phyloP scores from a whole-genome alignment of 192 early-diverging fungal species.

The Backusella sp. region DNA sequence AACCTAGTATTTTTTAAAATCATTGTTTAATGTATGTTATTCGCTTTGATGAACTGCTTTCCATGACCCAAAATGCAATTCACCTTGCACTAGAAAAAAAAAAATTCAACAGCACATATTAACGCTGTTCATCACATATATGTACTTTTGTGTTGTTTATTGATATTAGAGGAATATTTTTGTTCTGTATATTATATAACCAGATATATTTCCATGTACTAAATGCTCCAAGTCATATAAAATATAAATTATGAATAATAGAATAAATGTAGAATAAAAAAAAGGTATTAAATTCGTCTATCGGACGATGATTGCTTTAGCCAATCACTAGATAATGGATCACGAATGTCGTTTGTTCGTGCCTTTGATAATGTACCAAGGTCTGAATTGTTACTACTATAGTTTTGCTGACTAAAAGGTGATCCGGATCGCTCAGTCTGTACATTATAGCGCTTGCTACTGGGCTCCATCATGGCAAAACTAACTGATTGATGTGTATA shows the following conservation, averaged over 20 bases:
- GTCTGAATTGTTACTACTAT: background rate
- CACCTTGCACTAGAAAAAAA: too few species aligned
- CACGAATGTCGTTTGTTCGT: background rate
- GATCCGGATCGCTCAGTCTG: background rate
- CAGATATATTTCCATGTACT: too few species aligned
- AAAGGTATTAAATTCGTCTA: slow-evolving; percentile 4
- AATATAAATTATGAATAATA: background rate
- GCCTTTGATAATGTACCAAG: background rate
- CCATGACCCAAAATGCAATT: too few species aligned
- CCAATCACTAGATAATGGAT: slow-evolving; percentile 7
- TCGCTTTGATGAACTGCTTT: too few species aligned
- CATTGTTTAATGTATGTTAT: too few species aligned
- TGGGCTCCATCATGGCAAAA: slow-evolving; percentile 12
- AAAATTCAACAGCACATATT: too few species aligned
- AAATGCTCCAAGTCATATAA: too few species aligned
- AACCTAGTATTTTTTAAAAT: too few species aligned
- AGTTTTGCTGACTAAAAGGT: background rate
- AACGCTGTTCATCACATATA: too few species aligned
- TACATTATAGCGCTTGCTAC: background rate
- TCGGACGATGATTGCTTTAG: slow-evolving; percentile 5
- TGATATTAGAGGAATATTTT: too few species aligned
- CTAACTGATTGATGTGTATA: slow-evolving; percentile 1
- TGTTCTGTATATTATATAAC: too few species aligned
- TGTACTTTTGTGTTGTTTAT: too few species aligned
- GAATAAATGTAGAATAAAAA: background rate